Evolutionary conservation across 2,329 filamentous ascomycete genomes (phyloP).

Genomic region (Ceratocystis ficicola): DNA sequence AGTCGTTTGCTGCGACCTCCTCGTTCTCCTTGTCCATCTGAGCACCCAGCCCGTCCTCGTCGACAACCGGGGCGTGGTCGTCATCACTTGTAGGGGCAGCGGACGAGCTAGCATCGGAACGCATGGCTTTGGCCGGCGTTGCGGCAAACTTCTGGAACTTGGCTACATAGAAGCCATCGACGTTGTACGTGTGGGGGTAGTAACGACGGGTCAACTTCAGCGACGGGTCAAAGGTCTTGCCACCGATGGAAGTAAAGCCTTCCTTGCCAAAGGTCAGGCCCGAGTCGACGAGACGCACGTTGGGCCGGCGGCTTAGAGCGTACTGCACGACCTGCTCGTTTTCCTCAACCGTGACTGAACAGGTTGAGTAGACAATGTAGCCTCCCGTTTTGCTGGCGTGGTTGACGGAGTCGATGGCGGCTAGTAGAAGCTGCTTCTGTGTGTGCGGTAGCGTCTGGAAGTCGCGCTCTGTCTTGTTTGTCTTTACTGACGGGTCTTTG

Average conservation of each 20-base stretch:
- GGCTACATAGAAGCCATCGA: conserved; percentile 96
- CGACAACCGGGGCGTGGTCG: conserved; percentile 17
- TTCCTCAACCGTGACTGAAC: conserved; percentile 86
- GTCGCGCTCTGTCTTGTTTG: conserved; percentile 91
- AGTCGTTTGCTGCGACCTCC: conserved; percentile 37
- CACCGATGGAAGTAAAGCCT: conserved; percentile 80
- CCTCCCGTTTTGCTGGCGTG: conserved; percentile 85
- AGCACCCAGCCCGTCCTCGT: conserved; percentile 15
- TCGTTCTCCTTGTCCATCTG: conserved; percentile 18
- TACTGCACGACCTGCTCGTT: conserved; percentile 87
- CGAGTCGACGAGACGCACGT: conserved; percentile 85
- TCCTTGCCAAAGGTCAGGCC: conserved; percentile 82
- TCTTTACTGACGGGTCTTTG: conserved; percentile 94
- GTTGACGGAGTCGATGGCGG: conserved; percentile 90
- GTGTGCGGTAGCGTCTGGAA: conserved; percentile 87
- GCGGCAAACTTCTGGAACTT: conserved; percentile 88
- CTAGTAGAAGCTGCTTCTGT: conserved; percentile 85
- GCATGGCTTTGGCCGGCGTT: conserved; percentile 34
- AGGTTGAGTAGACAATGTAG: conserved; percentile 94
- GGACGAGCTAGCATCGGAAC: conserved; percentile 34
- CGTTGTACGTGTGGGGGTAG: conserved; percentile 86
- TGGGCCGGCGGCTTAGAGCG: conserved; percentile 78
- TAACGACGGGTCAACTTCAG: conserved; percentile 74
- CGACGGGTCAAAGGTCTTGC: conserved; percentile 79
- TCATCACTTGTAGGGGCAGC: conserved; percentile 24